Evolutionary conservation across 2,329 filamentous ascomycete genomes (phyloP), one percentile per base, ranked within the genome.

Genomic region (Pseudogymnoascus sp.): DNA sequence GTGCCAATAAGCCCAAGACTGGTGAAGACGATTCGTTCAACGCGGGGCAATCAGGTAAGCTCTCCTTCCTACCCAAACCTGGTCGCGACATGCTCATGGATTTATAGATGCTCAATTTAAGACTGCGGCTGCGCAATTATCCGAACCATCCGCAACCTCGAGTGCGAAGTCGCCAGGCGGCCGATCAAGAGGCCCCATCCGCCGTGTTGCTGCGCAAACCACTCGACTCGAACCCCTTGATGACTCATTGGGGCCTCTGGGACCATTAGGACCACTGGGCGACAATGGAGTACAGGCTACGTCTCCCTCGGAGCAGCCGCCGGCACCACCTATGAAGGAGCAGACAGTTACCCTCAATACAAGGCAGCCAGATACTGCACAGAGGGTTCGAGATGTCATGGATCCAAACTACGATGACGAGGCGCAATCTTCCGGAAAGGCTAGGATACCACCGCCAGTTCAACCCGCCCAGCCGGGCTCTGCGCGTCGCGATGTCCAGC

Each of bases 141-240:
- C 54, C 60, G 63, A 64, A 62, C 39, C 68, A 16, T 62, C 66
- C 36, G 65, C 68, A 11, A 60, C 69, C 36, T 69, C 70, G 65
- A 61, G 69, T 36, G 64, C 68, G 36, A 74, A 73, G 67, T 72
- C 72, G 19, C 68, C 71, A n/a, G 64, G 66, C 61, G 68, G 69
- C 62, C 67, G 73, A 65, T 64, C 70, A 62, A 70, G 76, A 66
- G 72, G 71, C 14, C 74, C 74, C 39, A 63, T 69, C 64, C 85
- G 86, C 68, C 84, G 86, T 67, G 79, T 92, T 72, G 87, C 88
- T 69, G 87, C 88, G 65, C 89, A 93, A 74, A 85, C 89, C 31
- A 92, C 90, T 57, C 88, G 86, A 63, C 87, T 93, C 66, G 87
- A 93, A 77, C 88, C 88, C 66, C 88, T 91, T 69, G 85, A 88